phyloP scores from a whole-genome alignment of 495 filamentous ascomycete species.

The Penicillium canariense region DNA sequence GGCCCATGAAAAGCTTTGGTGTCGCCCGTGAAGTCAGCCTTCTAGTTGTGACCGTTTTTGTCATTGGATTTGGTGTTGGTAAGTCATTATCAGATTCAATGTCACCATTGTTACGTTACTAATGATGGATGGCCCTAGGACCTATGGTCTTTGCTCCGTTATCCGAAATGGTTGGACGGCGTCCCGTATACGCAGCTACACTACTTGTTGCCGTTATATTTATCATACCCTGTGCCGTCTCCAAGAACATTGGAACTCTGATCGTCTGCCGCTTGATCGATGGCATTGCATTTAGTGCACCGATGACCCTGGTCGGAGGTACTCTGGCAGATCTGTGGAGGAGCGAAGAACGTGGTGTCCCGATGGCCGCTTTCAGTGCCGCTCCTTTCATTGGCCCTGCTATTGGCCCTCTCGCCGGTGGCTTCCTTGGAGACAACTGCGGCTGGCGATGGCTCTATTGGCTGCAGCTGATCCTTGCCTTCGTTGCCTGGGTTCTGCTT shows the following conservation, averaged over 20 bases:
- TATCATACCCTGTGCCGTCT: constrained; percentile 72
- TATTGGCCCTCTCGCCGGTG: constrained; percentile 70
- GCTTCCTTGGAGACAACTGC: constrained; percentile 63
- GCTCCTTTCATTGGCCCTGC: constrained; percentile 78
- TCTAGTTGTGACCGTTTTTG: constrained; percentile 68
- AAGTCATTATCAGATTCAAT: constrained; percentile 17
- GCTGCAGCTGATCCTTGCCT: constrained; percentile 71
- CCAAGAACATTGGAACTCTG: constrained; percentile 71
- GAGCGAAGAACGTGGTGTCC: constrained; percentile 77
- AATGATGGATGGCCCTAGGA: constrained; percentile 28
- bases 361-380: constrained; percentile 82
- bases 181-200: constrained; percentile 57
- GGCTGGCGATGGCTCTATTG: constrained; percentile 88
- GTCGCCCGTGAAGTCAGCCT: constrained; percentile 66
- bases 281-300: constrained; percentile 78
- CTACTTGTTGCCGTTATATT: constrained; percentile 68
- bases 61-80: constrained; percentile 77
- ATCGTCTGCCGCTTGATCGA: constrained; percentile 71
- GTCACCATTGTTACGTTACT: constrained; percentile 7
- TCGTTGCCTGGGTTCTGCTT: constrained; percentile 64
- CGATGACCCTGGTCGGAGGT: constrained; percentile 80
- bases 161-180: constrained; percentile 67
- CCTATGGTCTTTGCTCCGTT: constrained; percentile 83
- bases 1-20: constrained; percentile 57
- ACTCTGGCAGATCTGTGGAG: constrained; percentile 79